A percentile compares a stretch with the other conserved stretches of the same genome.
phyloP scores from a whole-genome alignment of 2,329 filamentous ascomycete species.

The Clarireedia hainanense region DNA sequence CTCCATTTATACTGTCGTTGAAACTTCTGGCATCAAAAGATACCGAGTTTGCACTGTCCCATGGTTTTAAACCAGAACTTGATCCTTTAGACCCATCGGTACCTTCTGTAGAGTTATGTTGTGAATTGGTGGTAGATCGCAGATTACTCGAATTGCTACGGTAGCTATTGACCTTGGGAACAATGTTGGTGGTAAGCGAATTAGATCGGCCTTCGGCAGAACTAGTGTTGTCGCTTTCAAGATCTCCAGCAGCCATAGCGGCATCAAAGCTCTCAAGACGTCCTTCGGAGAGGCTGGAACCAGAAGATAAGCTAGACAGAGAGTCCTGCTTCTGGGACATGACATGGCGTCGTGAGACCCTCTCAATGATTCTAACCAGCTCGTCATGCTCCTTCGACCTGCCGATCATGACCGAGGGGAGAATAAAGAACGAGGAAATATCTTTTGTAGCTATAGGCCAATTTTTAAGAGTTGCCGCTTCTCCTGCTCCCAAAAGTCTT shows the following conservation, averaged over 20 bases:
- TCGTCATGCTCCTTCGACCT: slow-evolving; percentile 63
- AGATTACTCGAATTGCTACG: slow-evolving; percentile 14
- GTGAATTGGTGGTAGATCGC: slow-evolving; percentile 17
- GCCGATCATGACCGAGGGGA: slow-evolving; percentile 76
- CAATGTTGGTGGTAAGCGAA: slow-evolving; percentile 11
- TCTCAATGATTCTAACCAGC: slow-evolving; percentile 68
- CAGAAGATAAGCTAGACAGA: slow-evolving; percentile 42
- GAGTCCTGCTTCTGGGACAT: slow-evolving; percentile 35
- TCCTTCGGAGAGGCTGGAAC: slow-evolving; percentile 42
- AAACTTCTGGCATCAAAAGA: slow-evolving; percentile 19
- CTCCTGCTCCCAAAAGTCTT: slow-evolving; percentile 66
- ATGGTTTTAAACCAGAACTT: slow-evolving; percentile 14
- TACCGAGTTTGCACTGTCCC: slow-evolving; percentile 24
- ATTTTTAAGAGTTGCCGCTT: slow-evolving; percentile 60
- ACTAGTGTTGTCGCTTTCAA: slow-evolving; percentile 50
- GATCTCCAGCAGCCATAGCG: slow-evolving; percentile 41
- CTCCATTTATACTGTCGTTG: slow-evolving; percentile 15
- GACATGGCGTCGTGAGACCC: slow-evolving; percentile 59
- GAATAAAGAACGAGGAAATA: slow-evolving; percentile 68
- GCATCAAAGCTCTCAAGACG: slow-evolving; percentile 18
- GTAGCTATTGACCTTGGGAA: slow-evolving; percentile 10
- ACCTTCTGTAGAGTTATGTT: slow-evolving; percentile 19
- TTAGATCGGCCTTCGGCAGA: slow-evolving; percentile 41
- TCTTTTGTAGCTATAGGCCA: slow-evolving; percentile 78
- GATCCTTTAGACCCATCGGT: slow-evolving; percentile 14